phyloP scores from a whole-genome alignment of 75 land plant genomes.

The Pinus taeda region DNA sequence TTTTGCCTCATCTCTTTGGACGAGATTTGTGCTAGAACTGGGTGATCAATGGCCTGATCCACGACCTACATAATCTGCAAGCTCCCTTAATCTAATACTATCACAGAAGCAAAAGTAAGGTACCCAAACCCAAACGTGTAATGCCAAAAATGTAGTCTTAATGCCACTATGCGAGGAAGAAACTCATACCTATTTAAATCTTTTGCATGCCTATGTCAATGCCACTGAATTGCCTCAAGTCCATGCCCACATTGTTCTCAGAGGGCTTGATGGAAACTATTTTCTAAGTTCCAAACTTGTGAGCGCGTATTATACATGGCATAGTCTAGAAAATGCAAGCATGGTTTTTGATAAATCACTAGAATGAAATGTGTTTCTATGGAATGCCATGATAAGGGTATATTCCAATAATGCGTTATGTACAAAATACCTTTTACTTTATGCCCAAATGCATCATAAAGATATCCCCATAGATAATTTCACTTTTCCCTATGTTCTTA shows the following conservation, averaged over 20 bases:
- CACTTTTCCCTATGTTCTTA: background rate
- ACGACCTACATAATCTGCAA: no score
- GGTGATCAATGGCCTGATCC: no score
- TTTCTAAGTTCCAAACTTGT: background rate
- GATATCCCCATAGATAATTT: slow-evolving; percentile 1
- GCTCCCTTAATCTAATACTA: background rate
- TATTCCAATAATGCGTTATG: background rate
- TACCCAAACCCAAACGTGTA: background rate
- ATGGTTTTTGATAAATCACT: background rate
- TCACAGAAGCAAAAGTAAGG: background rate
- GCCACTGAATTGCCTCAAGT: background rate
- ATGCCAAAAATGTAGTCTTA: background rate
- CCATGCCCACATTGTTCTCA: background rate
- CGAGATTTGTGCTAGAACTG: no score
- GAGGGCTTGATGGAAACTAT: background rate
- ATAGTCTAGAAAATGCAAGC: background rate
- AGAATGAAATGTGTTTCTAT: background rate
- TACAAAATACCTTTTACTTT: background rate
- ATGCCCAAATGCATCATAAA: background rate
- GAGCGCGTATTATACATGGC: background rate
- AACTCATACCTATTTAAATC: background rate
- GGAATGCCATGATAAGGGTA: slow-evolving; percentile 5
- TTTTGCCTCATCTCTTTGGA: no score
- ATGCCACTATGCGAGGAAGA: no score
- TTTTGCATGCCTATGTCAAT: background rate